phyloP scores from a whole-genome alignment of 176 grass and related monocot species.

The Triticum turgidum region DNA sequence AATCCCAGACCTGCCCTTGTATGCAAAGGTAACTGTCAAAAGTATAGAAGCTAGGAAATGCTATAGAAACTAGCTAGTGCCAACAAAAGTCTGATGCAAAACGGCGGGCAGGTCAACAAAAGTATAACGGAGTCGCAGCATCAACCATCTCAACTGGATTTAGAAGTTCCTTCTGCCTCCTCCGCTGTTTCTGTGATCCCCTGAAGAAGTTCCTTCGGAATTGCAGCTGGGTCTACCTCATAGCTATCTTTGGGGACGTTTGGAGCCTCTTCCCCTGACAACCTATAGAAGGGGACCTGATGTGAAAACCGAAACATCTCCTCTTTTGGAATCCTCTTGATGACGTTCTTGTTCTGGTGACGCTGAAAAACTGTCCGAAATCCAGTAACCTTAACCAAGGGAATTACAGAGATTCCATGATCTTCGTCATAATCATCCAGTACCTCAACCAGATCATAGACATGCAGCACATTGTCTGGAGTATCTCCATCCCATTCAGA shows the following conservation, averaged over 20 bases:
- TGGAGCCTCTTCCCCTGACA: constrained; percentile 56
- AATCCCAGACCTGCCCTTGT: constrained; percentile 17
- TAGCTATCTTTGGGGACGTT: constrained; percentile 61
- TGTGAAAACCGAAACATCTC: constrained; percentile 76
- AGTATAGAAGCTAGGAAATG: constrained; percentile 15
- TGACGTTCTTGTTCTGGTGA: constrained; percentile 24
- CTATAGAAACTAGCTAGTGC: constrained; percentile 27
- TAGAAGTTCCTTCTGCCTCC: constrained; percentile 19
- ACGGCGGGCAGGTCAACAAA: constrained; percentile 20
- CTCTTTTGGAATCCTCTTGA: constrained; percentile 52
- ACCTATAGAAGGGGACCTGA: constrained; percentile 60
- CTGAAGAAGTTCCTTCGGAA: constrained; percentile 63
- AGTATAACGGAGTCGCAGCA: not conserved
- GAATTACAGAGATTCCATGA: constrained; percentile 47
- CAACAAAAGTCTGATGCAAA: constrained; percentile 25
- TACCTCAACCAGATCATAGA: constrained; percentile 60
- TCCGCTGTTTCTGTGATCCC: constrained; percentile 16
- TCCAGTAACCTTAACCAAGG: constrained; percentile 52
- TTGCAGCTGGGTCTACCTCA: constrained; percentile 29
- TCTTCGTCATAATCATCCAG: constrained; percentile 50
- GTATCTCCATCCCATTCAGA: constrained; percentile 58
- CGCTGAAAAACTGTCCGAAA: constrained; percentile 52
- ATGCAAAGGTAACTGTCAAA: constrained; percentile 39
- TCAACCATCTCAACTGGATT: constrained; percentile 25
- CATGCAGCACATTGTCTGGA: constrained; percentile 46